These are phyloP conservation scores for Penicillium sp. DNA, from an alignment of 2,329 filamentous ascomycete genomes.

Conservation along the genomic window DNA sequence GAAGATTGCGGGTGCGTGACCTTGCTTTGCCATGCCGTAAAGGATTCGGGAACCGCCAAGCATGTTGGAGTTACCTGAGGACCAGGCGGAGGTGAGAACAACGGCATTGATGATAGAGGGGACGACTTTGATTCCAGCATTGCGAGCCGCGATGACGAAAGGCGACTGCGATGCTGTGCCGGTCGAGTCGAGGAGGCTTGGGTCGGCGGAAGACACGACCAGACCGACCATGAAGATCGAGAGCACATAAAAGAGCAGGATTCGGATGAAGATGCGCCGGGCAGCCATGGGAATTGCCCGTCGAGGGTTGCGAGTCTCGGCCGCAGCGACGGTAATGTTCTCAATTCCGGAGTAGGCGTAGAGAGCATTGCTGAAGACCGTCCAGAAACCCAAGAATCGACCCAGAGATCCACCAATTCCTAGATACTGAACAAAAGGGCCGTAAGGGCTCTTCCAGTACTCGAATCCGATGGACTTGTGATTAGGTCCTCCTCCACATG, in stretches of 20 bases:
- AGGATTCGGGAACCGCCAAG: constrained; percentile 39
- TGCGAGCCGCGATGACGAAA: constrained; percentile 47
- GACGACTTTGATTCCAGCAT: constrained; percentile 39
- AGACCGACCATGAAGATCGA: constrained; percentile 52
- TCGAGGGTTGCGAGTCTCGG: constrained; percentile 53
- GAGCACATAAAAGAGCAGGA: constrained; percentile 57
- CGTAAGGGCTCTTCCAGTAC: constrained; percentile 45
- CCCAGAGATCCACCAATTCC: constrained; percentile 45
- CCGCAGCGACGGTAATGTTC: constrained; percentile 50
- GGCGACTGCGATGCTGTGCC: constrained; percentile 47
- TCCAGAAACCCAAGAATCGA: constrained; percentile 47
- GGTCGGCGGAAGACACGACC: constrained; percentile 48
- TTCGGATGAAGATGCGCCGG: constrained; percentile 54
- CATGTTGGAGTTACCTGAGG: constrained; percentile 44
- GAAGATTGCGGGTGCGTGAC: constrained; percentile 39
- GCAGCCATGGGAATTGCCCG: constrained; percentile 55
- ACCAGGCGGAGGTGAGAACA: constrained; percentile 35
- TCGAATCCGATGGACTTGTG: constrained; percentile 39
- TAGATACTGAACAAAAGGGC: constrained; percentile 42
- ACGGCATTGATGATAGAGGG: constrained; percentile 25
- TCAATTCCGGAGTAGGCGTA: constrained; percentile 46
- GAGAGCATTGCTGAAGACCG: constrained; percentile 22
- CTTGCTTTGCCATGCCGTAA: constrained; percentile 40
- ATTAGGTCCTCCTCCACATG: constrained; percentile 43
- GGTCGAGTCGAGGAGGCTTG: constrained; percentile 47